These are phyloP conservation scores for Saturnispora besseyi DNA, from an alignment of 805 yeast genomes.

Conservation along the genomic window DNA sequence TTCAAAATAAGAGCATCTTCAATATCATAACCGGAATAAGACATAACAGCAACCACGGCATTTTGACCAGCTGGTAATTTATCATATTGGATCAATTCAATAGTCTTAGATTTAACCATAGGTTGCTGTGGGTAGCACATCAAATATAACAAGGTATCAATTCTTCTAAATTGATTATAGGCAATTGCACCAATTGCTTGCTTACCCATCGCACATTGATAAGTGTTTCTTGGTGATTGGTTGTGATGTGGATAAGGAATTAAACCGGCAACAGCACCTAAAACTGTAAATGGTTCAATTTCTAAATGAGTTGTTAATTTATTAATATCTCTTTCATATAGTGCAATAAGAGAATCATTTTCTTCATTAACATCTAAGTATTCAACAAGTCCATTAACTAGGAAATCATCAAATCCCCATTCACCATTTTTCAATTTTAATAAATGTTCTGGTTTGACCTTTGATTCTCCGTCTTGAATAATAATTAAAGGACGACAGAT, in stretches of 20 bases:
- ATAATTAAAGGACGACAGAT: conserved; percentile 95
- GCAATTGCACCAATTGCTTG: conserved; percentile 99
- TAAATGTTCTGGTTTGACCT: conserved; percentile 66
- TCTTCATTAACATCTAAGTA: conserved; percentile 96
- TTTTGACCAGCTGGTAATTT: conserved; percentile 98
- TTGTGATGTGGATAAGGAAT: conserved; percentile 91
- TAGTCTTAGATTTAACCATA: conserved; percentile 96
- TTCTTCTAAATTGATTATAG: conserved; percentile 90
- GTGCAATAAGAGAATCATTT: conserved; percentile 86
- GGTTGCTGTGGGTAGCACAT: conserved; percentile 99
- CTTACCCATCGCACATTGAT: conserved; percentile 96
- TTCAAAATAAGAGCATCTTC: conserved; percentile 96
- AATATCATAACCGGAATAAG: conserved; percentile 97
- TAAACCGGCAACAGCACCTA: conserved; percentile 89
- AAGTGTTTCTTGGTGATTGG: conserved; percentile 87
- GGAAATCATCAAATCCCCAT: conserved; percentile 86
- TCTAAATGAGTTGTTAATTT: conserved; percentile 76
- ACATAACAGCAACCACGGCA: conserved; percentile 98
- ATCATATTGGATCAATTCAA: conserved; percentile 90
- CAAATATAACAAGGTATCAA: conserved; percentile 84
- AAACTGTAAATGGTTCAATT: conserved; percentile 87
- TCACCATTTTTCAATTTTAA: conserved; percentile 52
- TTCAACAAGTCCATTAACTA: conserved; percentile 80
- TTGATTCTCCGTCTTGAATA: conserved; percentile 62
- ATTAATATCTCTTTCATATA: conserved; percentile 63